phyloP scores from a whole-genome alignment of 768 basidiomycete genomes.

The Tricholoma hemisulphureum region DNA sequence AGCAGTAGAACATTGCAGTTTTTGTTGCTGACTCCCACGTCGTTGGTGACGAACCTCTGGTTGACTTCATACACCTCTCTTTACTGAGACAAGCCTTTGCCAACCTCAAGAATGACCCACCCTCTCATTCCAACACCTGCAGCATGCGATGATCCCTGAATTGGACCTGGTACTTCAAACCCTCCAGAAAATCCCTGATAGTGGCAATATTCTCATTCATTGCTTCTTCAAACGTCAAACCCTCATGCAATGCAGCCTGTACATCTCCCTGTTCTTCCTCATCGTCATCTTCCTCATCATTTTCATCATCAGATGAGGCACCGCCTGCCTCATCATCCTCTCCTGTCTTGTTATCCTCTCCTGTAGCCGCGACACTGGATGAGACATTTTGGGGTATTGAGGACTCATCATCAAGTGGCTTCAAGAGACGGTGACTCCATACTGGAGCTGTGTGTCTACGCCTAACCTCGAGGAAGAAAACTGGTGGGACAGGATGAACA shows the following conservation, averaged over 20 bases:
- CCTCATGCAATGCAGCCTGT: neutral
- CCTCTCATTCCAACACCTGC: neutral
- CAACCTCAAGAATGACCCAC: neutral
- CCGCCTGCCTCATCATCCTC: neutral
- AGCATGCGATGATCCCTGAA: neutral
- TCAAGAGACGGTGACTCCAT: constrained; percentile 17
- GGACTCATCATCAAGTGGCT: constrained; percentile 1
- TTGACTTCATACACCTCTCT: neutral
- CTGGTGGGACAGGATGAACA: constrained; percentile 14
- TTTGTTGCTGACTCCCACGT: neutral
- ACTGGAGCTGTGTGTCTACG: constrained; percentile 9
- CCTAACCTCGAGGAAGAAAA: constrained; percentile 18
- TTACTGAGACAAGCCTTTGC: neutral
- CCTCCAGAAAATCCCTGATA: neutral
- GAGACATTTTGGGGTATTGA: neutral
- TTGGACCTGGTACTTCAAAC: neutral
- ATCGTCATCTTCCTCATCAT: neutral
- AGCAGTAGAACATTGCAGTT: neutral
- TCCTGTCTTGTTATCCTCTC: too few relatives aligned
- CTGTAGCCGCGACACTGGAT: neutral
- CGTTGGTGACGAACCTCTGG: neutral
- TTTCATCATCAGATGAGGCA: neutral
- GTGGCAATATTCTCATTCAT: neutral
- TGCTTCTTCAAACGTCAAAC: neutral
- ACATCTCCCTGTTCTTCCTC: neutral